phyloP scores from a whole-genome alignment of 768 basidiomycete species.

The Tricholoma furcatifolium region DNA sequence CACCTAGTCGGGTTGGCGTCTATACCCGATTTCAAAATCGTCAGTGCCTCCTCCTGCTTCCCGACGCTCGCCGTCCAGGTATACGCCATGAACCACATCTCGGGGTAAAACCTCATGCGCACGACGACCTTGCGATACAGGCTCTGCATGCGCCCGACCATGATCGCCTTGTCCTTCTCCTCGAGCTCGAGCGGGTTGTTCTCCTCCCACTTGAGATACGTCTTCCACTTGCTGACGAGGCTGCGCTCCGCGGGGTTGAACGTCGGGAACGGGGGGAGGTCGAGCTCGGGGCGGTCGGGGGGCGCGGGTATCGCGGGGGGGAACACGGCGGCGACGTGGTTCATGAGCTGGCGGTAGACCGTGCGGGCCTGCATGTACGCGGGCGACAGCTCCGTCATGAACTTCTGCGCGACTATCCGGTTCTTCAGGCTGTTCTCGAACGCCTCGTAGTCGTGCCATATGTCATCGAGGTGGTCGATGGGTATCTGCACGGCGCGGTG shows the following conservation, averaged over 20 bases:
- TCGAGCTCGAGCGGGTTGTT: constrained; percentile 92
- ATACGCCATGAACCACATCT: constrained; percentile 96
- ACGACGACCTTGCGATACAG: constrained; percentile 89
- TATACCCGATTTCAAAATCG: constrained; percentile 80
- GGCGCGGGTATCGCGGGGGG: constrained; percentile 26
- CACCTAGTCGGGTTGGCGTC: constrained; percentile 86
- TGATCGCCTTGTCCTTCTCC: constrained; percentile 66
- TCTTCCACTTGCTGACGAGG: constrained; percentile 85
- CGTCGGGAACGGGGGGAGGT: constrained; percentile 68
- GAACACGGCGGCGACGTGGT: constrained; percentile 65
- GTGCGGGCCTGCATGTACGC: constrained; percentile 95
- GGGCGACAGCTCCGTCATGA: constrained; percentile 89
- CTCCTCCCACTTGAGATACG: constrained; percentile 95
- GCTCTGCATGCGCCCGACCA: constrained; percentile 71
- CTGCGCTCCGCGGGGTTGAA: constrained; percentile 72
- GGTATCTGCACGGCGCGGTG: constrained; percentile 94
- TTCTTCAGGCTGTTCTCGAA: constrained; percentile 84
- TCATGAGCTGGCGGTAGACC: constrained; percentile 76
- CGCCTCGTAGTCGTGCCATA: constrained; percentile 93
- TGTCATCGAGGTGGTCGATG: constrained; percentile 84
- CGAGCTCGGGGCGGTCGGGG: constrained; percentile 48
- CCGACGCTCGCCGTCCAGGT: constrained; percentile 75
- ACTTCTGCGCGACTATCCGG: constrained; percentile 94
- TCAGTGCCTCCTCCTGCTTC: constrained; percentile 77
- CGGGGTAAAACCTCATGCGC: constrained; percentile 91